Evolutionary conservation across 352 stramenopile species (phyloP).

Genomic region (Phytopythium vexans): DNA sequence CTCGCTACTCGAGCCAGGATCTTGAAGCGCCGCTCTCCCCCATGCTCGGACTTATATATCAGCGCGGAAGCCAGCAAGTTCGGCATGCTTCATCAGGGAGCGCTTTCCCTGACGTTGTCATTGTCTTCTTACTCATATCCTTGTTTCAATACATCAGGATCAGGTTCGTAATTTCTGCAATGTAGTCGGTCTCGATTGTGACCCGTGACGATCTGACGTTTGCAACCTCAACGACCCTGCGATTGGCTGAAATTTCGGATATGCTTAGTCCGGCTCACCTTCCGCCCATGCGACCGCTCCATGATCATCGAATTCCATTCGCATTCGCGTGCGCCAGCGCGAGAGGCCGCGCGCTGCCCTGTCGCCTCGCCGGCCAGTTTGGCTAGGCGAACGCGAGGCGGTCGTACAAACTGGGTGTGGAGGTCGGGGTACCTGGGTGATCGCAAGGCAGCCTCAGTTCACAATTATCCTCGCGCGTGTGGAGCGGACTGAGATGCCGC

Average conservation of each 20-base stretch:
- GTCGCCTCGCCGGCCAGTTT: not conserved
- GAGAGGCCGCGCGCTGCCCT: not conserved
- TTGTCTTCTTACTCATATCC: no score
- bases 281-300: not conserved
- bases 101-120: no score
- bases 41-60: no score
- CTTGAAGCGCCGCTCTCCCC: no score
- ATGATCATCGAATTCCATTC: slow-evolving; percentile 2
- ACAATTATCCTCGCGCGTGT: slow-evolving; percentile 3
- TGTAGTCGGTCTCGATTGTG: not conserved
- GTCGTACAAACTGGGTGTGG: slow-evolving; percentile 1
- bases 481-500: slow-evolving; percentile 31
- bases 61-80: no score
- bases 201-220: not conserved
- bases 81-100: no score
- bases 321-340: slow-evolving; percentile 11
- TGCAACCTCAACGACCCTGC: not conserved
- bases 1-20: no score
- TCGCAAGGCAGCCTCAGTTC: no score
- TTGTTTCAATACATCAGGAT: no score
- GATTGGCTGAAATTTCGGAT: not conserved
- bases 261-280: not conserved
- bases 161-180: no score
- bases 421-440: no score
- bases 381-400: slow-evolving; percentile 11